Evolutionary conservation across 2,329 filamentous ascomycete genomes (phyloP).

Genomic region (Teratosphaeria gauchensis): DNA sequence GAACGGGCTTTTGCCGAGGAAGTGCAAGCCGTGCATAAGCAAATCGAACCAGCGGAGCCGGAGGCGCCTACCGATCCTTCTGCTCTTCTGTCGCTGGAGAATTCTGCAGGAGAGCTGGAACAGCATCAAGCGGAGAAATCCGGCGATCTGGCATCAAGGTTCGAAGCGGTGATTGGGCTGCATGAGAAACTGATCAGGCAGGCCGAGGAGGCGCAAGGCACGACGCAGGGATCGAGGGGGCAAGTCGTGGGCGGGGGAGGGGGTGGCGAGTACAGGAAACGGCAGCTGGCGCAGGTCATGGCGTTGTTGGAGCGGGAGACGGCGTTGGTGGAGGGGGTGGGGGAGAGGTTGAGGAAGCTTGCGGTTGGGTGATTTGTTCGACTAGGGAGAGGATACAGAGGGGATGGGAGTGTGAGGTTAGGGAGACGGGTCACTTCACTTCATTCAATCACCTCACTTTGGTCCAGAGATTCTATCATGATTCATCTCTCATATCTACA

Average conservation of each 20-base stretch:
- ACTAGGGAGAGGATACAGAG: not conserved
- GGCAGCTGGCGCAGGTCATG: conserved; percentile 56
- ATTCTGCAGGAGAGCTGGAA: not conserved
- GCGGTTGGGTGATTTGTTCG: not conserved
- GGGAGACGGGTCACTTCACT: not conserved
- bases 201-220: conserved; percentile 19
- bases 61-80: not conserved
- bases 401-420: not conserved
- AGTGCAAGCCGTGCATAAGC: conserved; percentile 2
- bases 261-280: conserved; percentile 41
- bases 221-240: conserved; percentile 18
- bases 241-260: conserved; percentile 22
- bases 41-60: not conserved
- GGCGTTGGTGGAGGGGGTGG: conserved; percentile 58
- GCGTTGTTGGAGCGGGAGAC: conserved; percentile 55
- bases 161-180: conserved; percentile 16
- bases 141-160: conserved; percentile 1
- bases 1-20: conserved; percentile 53
- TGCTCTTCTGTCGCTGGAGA: not conserved
- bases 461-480: not conserved
- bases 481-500: not conserved
- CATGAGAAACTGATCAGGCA: conserved; percentile 19
- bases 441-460: too few relatives aligned
- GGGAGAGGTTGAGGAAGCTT: conserved; percentile 51
- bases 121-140: conserved; percentile 2